A percentile compares a stretch with the other conserved stretches of the same genome.
phyloP scores from a whole-genome alignment of 495 filamentous ascomycete species.

The Trichoderma orchidacearum region DNA sequence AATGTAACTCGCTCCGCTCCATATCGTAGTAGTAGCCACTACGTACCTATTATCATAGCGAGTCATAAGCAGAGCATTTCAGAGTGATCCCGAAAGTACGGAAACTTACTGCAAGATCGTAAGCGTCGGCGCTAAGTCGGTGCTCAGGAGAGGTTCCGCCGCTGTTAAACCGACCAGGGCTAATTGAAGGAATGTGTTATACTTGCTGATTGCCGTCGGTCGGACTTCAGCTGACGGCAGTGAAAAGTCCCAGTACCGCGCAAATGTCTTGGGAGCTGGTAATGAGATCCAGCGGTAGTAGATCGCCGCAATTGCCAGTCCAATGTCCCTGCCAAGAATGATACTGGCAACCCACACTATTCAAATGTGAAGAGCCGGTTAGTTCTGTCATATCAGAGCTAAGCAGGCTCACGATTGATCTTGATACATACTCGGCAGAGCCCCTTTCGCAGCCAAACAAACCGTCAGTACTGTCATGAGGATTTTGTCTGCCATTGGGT shows the following conservation, averaged over 20 bases:
- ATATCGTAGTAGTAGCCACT: conserved; percentile 68
- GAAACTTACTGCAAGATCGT: conserved; percentile 56
- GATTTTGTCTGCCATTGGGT: conserved; percentile 92
- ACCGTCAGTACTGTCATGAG: conserved; percentile 88
- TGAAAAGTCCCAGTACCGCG: conserved; percentile 94
- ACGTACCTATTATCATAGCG: conserved; percentile 38
- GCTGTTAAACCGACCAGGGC: conserved; percentile 67
- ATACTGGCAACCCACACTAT: conserved; percentile 74
- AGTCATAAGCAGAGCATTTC: background rate
- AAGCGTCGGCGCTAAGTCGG: conserved; percentile 43
- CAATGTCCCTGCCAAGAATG: conserved; percentile 81
- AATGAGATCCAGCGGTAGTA: conserved; percentile 93
- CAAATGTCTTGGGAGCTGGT: conserved; percentile 81
- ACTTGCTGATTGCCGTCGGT: conserved; percentile 83
- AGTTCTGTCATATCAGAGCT: background rate
- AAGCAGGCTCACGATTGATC: background rate
- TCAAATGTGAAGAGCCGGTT: too few species aligned
- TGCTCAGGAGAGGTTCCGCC: conserved; percentile 50
- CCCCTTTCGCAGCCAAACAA: conserved; percentile 65
- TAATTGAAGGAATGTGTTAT: conserved; percentile 72
- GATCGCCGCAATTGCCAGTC: conserved; percentile 75
- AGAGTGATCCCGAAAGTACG: background rate
- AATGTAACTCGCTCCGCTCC: conserved; percentile 74
- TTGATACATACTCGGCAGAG: conserved; percentile 51
- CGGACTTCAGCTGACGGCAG: conserved; percentile 86